Percentiles rank a stretch among this genome's conserved stretches.
Evolutionary conservation across 2,329 filamentous ascomycete species (phyloP).

Genomic region (Alternaria tenuissima): DNA sequence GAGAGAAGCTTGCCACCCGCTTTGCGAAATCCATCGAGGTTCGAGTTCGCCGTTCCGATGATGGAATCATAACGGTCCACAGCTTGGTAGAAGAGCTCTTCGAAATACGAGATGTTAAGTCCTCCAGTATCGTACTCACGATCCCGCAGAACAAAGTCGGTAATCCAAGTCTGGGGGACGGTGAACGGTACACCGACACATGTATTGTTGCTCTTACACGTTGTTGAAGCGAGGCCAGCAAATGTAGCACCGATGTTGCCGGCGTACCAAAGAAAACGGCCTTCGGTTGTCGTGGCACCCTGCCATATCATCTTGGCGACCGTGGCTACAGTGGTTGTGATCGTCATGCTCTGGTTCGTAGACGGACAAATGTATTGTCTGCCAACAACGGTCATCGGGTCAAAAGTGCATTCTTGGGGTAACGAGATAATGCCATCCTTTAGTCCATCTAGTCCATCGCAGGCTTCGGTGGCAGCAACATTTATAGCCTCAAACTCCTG

Average conservation of each 20-base stretch:
- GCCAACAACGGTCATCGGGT: conserved; percentile 23
- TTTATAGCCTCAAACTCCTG: conserved; percentile 36
- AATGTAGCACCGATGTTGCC: conserved; percentile 18
- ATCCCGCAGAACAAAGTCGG: conserved; percentile 23
- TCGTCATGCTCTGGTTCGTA: conserved; percentile 9
- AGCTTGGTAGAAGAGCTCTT: conserved; percentile 15
- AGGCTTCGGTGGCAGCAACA: conserved; percentile 24
- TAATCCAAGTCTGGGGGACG: conserved; percentile 20
- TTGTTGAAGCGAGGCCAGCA: conserved; percentile 12
- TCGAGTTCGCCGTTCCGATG: conserved; percentile 18
- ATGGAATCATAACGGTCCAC: conserved; percentile 23
- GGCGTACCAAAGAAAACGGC: conserved; percentile 26
- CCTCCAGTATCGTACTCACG: conserved; percentile 13
- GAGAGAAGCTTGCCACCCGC: conserved; percentile 34
- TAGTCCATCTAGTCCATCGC: conserved; percentile 38
- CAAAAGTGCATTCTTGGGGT: conserved; percentile 33
- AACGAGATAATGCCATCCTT: conserved; percentile 43
- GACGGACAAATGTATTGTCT: conserved; percentile 15
- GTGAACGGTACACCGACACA: conserved; percentile 19
- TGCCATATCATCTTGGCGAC: conserved; percentile 25
- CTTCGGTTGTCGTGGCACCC: conserved; percentile 17
- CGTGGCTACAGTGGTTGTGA: conserved; percentile 17
- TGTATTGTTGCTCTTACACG: conserved; percentile 19
- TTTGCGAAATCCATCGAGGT: conserved; percentile 21
- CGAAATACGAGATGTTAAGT: conserved; percentile 14